A percentile compares a stretch with the other conserved stretches of the same genome.
Conservation (phyloP, 208 protist species). For the Acanthamoeba polyphaga region DNA sequence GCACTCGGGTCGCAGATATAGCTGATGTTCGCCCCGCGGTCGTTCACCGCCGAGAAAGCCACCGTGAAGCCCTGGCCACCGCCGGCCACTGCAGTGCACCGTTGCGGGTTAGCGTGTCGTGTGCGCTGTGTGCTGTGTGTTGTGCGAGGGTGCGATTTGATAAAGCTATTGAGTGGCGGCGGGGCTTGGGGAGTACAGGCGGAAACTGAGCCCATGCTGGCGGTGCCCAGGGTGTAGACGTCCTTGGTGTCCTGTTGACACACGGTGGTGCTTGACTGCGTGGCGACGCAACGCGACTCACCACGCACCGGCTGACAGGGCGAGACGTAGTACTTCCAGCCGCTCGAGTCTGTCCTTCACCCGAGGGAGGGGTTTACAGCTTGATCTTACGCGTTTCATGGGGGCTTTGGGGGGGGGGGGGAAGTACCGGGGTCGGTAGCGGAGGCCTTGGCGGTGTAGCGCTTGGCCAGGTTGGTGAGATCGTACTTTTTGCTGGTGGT, state of each 20-base stretch:
- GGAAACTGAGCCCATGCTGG: no score
- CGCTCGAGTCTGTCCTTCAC: background rate
- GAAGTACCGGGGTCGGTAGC: background rate
- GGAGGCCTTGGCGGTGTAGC: background rate
- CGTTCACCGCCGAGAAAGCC: background rate
- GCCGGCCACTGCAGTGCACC: background rate
- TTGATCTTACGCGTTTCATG: no score
- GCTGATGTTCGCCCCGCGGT: background rate
- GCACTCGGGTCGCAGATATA: background rate
- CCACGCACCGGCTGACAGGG: background rate
- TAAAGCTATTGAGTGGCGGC: background rate
- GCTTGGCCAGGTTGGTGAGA: background rate
- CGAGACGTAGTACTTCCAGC: background rate
- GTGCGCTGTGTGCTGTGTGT: no score
- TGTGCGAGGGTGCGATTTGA: no score
- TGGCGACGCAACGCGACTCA: no score
- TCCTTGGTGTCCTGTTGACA: background rate
- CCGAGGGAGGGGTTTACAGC: no score
- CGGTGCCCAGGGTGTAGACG: background rate
- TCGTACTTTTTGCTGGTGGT: background rate
- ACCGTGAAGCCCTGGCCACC: background rate
- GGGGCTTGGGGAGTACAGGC: no score
- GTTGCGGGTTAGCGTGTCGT: no score
- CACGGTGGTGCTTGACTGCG: background rate
- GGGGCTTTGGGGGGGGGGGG: no score